Evolutionary conservation across 257 asterid genomes (phyloP).

Genomic region (Ophiorrhiza pumila): DNA sequence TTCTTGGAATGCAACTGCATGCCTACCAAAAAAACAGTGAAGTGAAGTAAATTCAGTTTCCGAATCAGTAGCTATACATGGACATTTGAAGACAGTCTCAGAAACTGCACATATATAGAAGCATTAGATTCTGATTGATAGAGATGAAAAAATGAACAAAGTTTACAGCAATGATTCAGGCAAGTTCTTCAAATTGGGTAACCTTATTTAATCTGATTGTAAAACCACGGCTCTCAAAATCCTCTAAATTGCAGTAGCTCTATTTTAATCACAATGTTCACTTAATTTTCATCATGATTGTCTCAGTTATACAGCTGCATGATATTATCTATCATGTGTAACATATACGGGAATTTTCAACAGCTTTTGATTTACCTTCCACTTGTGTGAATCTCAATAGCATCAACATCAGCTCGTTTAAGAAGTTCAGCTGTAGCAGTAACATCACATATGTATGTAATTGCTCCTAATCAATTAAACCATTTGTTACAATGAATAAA

Average conservation of each 20-base stretch:
- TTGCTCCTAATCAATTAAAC: conserved; percentile 45
- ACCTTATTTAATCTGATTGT: not conserved
- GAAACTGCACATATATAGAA: not conserved
- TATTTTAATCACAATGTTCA: not conserved
- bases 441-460: conserved; percentile 62
- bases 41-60: conserved; percentile 15
- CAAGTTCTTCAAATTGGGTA: not conserved
- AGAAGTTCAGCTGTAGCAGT: conserved; percentile 75
- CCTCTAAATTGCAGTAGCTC: not conserved
- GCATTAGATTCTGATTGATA: not conserved
- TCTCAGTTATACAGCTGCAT: not conserved
- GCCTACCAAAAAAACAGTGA: conserved; percentile 36
- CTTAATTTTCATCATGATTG: not conserved
- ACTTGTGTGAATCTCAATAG: conserved; percentile 85
- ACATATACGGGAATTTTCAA: not conserved
- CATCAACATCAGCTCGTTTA: conserved; percentile 56
- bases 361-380: conserved; percentile 57
- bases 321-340: not conserved
- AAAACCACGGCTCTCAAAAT: not conserved
- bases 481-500: conserved; percentile 7
- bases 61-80: conserved; percentile 15
- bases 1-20: conserved; percentile 43
- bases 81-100: not conserved
- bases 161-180: not conserved
- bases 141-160: not conserved